Evolutionary conservation across 179 eudicot genomes (phyloP).

Genomic region (Corrigiola litoralis): DNA sequence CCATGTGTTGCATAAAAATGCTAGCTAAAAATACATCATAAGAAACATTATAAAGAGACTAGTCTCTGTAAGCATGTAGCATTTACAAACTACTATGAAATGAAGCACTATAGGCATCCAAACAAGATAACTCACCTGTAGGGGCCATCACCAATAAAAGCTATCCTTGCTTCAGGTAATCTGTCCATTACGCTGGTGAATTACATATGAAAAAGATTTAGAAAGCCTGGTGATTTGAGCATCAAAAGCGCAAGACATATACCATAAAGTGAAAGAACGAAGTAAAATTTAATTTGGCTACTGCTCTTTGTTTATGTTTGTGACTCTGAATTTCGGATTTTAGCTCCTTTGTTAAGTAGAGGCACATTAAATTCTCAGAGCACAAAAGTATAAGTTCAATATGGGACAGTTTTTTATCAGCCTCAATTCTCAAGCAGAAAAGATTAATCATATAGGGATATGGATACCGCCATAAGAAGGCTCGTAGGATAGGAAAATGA

Average conservation of each 20-base stretch:
- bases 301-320: neutral
- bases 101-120: neutral
- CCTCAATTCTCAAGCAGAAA: too few species aligned
- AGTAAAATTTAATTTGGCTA: neutral
- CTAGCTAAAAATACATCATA: neutral
- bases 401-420: too few species aligned
- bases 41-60: neutral
- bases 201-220: slow-evolving; percentile 6
- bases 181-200: slow-evolving; percentile 77
- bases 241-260: neutral
- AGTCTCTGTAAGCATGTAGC: neutral
- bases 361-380: neutral
- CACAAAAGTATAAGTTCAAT: neutral
- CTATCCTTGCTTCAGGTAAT: slow-evolving; percentile 85
- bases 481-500: neutral
- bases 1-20: neutral
- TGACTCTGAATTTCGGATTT: neutral
- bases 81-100: neutral
- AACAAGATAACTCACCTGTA: slow-evolving; percentile 49
- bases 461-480: neutral
- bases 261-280: neutral
- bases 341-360: neutral
- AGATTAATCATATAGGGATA: too few species aligned
- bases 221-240: neutral
- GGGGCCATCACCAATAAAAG: slow-evolving; percentile 95